phyloP scores from a whole-genome alignment of 169 alveolate genomes.

The Plasmodium inui region DNA sequence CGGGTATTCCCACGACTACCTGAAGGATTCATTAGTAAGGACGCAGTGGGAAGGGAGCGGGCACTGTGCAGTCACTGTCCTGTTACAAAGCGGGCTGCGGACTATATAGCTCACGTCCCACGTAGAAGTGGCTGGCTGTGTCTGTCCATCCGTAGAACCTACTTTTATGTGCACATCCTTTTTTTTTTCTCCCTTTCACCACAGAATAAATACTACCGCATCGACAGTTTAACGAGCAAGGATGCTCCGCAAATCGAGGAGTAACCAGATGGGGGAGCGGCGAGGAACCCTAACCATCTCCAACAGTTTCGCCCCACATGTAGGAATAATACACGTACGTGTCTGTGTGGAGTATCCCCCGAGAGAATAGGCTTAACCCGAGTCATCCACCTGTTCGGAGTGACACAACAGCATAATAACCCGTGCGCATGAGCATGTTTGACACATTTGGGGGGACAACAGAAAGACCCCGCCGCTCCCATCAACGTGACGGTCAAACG shows the following conservation, averaged over 20 bases:
- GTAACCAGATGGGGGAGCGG: neutral
- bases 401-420: neutral
- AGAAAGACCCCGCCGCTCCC: neutral
- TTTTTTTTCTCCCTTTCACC: neutral
- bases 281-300: neutral
- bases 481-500: neutral
- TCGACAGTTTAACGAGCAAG: slow-evolving; percentile 51
- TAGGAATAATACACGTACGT: neutral
- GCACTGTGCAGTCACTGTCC: neutral
- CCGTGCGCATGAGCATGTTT: neutral
- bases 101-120: neutral
- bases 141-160: neutral
- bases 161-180: neutral
- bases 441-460: neutral
- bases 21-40: slow-evolving; percentile 71
- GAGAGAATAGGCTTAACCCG: neutral
- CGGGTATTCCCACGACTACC: slow-evolving; percentile 72
- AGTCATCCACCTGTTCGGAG: neutral
- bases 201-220: slow-evolving; percentile 67
- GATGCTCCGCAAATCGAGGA: slow-evolving; percentile 75
- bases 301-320: neutral
- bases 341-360: neutral
- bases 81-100: neutral
- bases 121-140: neutral
- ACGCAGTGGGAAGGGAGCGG: no score